Conservation (phyloP, 179 eudicot genomes). For the Camellia oleifera region DNA sequence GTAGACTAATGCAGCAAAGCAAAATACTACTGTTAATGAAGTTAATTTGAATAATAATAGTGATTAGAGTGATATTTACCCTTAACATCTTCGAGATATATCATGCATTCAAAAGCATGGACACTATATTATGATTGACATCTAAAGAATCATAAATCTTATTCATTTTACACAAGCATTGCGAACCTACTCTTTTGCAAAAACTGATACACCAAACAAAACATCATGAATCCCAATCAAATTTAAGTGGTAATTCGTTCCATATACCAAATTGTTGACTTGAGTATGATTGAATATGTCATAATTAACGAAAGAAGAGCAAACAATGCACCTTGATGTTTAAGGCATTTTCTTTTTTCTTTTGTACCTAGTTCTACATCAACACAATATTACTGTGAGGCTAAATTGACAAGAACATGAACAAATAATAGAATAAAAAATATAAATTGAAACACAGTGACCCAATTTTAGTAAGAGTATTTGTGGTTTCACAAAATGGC, state of each 20-base stretch:
- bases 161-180: conserved; percentile 3
- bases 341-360: neutral
- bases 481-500: neutral
- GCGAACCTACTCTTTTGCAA: neutral
- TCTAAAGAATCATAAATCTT: conserved; percentile 5
- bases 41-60: too few relatives aligned
- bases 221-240: neutral
- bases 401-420: neutral
- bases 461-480: neutral
- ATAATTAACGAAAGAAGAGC: neutral
- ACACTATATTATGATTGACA: neutral
- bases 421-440: neutral
- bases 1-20: too few relatives aligned
- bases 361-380: neutral
- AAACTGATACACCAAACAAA: neutral
- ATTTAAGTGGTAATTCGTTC: neutral
- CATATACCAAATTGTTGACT: neutral
- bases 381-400: neutral
- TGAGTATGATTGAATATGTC: neutral
- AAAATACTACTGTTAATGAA: too few relatives aligned
- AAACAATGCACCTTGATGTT: neutral
- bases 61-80: neutral
- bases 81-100: neutral
- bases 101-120: neutral
- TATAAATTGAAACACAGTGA: neutral